Evolutionary conservation across 352 stramenopile genomes (phyloP).

Genomic region (Halophytophthora polymorphica): DNA sequence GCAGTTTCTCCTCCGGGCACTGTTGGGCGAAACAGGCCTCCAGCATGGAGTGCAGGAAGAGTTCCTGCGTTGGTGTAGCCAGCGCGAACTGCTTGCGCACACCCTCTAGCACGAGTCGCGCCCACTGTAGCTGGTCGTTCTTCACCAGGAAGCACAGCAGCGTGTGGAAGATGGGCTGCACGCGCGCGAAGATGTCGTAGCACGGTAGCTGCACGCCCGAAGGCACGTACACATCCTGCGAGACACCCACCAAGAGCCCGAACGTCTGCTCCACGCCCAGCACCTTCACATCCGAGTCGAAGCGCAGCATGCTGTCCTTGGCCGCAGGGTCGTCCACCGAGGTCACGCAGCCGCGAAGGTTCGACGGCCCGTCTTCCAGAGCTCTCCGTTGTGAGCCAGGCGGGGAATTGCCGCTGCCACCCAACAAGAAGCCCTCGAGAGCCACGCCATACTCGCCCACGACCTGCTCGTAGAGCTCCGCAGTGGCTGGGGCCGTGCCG

Average conservation of each 20-base stretch:
- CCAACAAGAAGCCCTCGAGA: conserved; percentile 41
- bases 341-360: conserved; percentile 52
- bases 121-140: conserved; percentile 62
- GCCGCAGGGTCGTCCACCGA: conserved; percentile 58
- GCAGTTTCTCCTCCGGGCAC: conserved; percentile 40
- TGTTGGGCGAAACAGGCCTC: conserved; percentile 54
- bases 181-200: conserved; percentile 73
- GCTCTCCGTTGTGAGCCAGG: conserved; percentile 14
- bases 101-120: conserved; percentile 37
- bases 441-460: conserved; percentile 67
- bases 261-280: conserved; percentile 62
- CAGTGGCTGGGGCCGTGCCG: conserved; percentile 51
- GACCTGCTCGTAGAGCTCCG: conserved; percentile 70
- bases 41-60: conserved; percentile 81
- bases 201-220: conserved; percentile 54
- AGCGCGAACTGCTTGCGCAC: conserved; percentile 55
- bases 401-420: conserved; percentile 14
- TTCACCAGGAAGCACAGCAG: conserved; percentile 65
- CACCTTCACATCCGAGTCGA: conserved; percentile 75
- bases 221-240: conserved; percentile 79
- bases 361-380: conserved; percentile 34
- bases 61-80: conserved; percentile 67
- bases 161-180: conserved; percentile 81
- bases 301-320: conserved; percentile 66
- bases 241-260: conserved; percentile 71